These are phyloP conservation scores for sorghum (Sorghum bicolor) DNA, from an alignment of 176 grass and related monocot genomes.

Conservation along the genomic window Sorghum_bicolor_NCBIv3 NC_012870.2:27393001-27393500, in stretches of 20 bases:
- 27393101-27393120: conserved; percentile 13
- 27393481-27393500: background rate
- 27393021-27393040: conserved; percentile 71
- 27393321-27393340: background rate
- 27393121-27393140: background rate
- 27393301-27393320: background rate
- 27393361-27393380: background rate
- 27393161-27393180: background rate
- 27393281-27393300: background rate
- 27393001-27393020: conserved; percentile 61
- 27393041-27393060: conserved; percentile 77
- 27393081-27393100: conserved; percentile 53
- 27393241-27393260: background rate
- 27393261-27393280: background rate
- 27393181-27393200: background rate
- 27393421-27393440: background rate
- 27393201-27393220: background rate
- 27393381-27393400: background rate
- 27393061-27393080: conserved; percentile 66
- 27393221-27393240: background rate
- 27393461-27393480: background rate
- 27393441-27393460: background rate
- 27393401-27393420: background rate
- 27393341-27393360: background rate
- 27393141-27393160: background rate